phyloP scores from a whole-genome alignment of 179 eudicot genomes.

The Beta lomatogona region DNA sequence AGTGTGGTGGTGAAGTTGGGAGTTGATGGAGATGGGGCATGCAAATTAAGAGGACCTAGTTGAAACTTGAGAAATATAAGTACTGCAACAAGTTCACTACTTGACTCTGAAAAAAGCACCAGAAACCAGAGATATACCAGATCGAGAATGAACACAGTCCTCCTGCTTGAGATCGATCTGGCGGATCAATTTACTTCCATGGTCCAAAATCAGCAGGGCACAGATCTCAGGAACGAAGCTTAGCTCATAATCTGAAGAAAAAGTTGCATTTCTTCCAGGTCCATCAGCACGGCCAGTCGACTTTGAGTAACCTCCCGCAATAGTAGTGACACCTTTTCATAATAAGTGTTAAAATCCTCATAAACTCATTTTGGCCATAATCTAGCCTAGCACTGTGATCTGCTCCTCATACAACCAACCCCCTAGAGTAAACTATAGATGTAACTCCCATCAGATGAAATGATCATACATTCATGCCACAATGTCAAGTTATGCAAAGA shows the following conservation, averaged over 20 bases:
- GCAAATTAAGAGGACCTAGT: not conserved
- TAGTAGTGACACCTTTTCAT: conserved; percentile 60
- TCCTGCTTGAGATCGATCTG: conserved; percentile 62
- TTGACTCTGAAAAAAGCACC: not conserved
- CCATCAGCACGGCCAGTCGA: conserved; percentile 55
- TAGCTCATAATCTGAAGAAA: conserved; percentile 59
- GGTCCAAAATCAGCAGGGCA: conserved; percentile 69
- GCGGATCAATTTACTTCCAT: conserved; percentile 62
- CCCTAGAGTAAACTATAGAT: not conserved
- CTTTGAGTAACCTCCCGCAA: conserved; percentile 64
- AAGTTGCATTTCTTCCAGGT: conserved; percentile 65
- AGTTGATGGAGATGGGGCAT: not conserved
- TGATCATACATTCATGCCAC: not conserved
- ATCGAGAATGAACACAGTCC: conserved; percentile 52
- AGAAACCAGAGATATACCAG: conserved; percentile 46
- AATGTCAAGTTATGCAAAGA: not conserved
- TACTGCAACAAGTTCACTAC: not conserved
- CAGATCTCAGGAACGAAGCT: conserved; percentile 61
- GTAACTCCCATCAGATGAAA: too few relatives aligned
- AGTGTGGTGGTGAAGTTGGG: not conserved
- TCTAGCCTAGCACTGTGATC: not conserved
- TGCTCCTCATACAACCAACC: not conserved
- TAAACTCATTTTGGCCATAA: not conserved
- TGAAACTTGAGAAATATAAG: not conserved
- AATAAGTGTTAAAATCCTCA: not conserved